Base-by-base conservation (phyloP, 257 asterid genomes). In the Rhazya stricta region DNA sequence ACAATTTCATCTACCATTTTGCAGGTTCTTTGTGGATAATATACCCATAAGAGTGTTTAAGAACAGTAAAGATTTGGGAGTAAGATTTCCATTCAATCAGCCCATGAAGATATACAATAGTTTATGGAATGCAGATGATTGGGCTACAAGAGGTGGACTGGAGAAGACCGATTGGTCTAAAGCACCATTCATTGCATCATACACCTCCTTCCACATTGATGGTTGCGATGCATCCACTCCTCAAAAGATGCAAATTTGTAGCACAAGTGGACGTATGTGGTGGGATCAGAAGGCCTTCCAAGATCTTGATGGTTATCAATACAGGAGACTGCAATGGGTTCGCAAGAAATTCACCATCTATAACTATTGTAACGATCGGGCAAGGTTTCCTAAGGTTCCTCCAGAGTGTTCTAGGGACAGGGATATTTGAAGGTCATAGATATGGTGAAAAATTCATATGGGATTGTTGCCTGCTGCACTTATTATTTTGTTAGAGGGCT, bases 101-200 rank as follows among this genome's bases (percentile, higher is more conserved):
- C 87, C 87, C 73, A 84, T 84, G 87, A 84, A 74, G 80, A 80
- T 84, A 0, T 84, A 81, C 67, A 81, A 84, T 0, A 84, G 87
- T 74, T 79, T 84, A 5, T 84, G 87, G 87, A 72, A 79, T 9
- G 87, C 85, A 15, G 87, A 84, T 27, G 87, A 84, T 42, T 84
- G 87, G 87, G 87, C 87, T 3, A 84, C 87, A 34, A 79, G 87
- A 46, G 87, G 87, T 7, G 87, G 87, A 7, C 29, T 79, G 32
- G 85, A 84, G 65, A 84, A 84, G 46, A 84, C 85, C 0, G 69
- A 84, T 48, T 84, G 87, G 87, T 74, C 87, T 74, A 79, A 81
- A 6, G 87, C 87, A 9, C 87, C 87, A 5, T 81, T 84, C 25
- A 43, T 77, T 1, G 85, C 87, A 6, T 76, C 85, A 9, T 84